These are phyloP conservation scores for Stentor coeruleus DNA, from an alignment of 73 alveolate species.

Conservation along the genomic window DNA sequence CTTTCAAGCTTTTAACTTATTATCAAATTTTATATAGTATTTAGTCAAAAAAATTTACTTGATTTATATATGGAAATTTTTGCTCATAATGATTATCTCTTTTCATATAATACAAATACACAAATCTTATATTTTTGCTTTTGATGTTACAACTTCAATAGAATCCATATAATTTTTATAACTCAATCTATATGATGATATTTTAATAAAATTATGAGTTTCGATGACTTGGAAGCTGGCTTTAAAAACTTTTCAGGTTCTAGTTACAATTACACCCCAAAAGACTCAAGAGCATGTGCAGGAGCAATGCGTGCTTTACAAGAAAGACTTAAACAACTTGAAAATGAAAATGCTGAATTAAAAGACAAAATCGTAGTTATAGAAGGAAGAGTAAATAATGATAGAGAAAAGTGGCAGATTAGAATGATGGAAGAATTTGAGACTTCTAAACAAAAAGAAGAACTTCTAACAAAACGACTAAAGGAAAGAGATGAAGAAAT, in stretches of 20 bases:
- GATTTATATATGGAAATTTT: too few relatives aligned
- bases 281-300: conserved; percentile 14
- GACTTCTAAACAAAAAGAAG: neutral
- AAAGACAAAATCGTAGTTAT: neutral
- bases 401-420: conserved; percentile 13
- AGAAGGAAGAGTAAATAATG: neutral
- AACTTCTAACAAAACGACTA: neutral
- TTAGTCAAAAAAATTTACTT: too few relatives aligned
- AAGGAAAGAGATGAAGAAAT: neutral
- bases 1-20: too few relatives aligned
- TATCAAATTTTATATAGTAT: too few relatives aligned
- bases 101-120: too few relatives aligned
- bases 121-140: too few relatives aligned
- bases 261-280: neutral
- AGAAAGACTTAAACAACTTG: neutral
- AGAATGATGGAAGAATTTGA: conserved; percentile 6
- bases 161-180: too few relatives aligned
- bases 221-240: neutral
- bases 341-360: conserved; percentile 15
- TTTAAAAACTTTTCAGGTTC: neutral
- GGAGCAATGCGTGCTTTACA: conserved; percentile 22
- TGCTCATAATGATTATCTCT: too few relatives aligned
- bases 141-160: too few relatives aligned
- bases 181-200: too few relatives aligned
- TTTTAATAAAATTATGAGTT: too few relatives aligned